Evolutionary conservation across 495 filamentous ascomycete species (phyloP).

Genomic region (Cudoniella acicularis): DNA sequence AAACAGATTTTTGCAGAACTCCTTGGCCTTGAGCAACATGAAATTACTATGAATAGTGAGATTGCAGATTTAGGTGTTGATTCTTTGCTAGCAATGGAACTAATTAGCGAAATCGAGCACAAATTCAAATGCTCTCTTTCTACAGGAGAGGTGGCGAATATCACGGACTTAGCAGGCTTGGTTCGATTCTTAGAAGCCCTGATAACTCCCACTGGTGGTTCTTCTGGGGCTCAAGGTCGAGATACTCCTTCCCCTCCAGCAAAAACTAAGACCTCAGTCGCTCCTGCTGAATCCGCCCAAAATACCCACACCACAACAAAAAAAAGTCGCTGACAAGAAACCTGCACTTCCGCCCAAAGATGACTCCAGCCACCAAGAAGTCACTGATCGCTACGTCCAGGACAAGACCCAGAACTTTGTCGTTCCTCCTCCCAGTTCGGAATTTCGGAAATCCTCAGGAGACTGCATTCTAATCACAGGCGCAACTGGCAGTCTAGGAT

Average conservation of each 20-base stretch:
- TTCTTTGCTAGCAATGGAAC: constrained; percentile 20
- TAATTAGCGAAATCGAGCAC: too few relatives aligned
- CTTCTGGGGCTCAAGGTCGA: too few relatives aligned
- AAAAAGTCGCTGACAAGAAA: too few relatives aligned
- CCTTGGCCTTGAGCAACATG: constrained; percentile 5
- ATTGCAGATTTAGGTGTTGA: constrained; percentile 17
- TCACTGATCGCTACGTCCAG: constrained; percentile 29
- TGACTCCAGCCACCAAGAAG: constrained; percentile 27
- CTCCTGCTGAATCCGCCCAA: too few relatives aligned
- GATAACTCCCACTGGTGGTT: too few relatives aligned
- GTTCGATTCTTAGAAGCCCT: too few relatives aligned
- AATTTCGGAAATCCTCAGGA: not conserved
- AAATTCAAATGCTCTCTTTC: too few relatives aligned
- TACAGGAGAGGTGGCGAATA: too few relatives aligned
- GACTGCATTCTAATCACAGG: constrained; percentile 51
- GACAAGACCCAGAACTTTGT: constrained; percentile 25
- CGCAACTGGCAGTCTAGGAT: constrained; percentile 48
- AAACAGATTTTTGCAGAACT: not conserved
- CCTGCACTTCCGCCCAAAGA: constrained; percentile 20
- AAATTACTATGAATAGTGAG: not conserved
- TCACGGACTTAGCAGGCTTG: too few relatives aligned
- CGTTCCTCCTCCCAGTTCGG: not conserved
- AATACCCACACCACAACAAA: too few relatives aligned
- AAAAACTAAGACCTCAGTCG: too few relatives aligned
- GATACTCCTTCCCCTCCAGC: too few relatives aligned